Evolutionary conservation across 441 rosid genomes (phyloP).

Genomic region (Erodium texanum): DNA sequence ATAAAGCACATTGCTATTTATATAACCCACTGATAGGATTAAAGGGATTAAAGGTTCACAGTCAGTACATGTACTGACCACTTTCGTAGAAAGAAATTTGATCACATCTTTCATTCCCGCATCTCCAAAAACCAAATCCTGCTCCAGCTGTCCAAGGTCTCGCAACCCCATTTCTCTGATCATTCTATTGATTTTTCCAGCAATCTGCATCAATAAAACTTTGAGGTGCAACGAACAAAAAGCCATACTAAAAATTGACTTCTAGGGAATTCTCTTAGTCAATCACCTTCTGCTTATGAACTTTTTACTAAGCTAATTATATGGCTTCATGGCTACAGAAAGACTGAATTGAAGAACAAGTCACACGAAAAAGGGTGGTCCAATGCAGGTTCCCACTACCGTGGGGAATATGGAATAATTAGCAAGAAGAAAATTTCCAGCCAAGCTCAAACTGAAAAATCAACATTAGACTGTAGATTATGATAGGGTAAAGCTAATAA

Average conservation of each 20-base stretch:
- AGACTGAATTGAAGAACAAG: background rate
- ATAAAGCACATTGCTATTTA: background rate
- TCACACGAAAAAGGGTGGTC: background rate
- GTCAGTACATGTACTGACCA: conserved; percentile 61
- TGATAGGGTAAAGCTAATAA: background rate
- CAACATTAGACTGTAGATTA: background rate
- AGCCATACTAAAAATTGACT: background rate
- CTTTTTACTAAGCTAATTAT: background rate
- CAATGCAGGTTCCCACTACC: background rate
- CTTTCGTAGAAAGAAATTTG: conserved; percentile 42
- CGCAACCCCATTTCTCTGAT: conserved; percentile 74
- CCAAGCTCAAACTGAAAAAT: background rate
- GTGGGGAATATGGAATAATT: background rate
- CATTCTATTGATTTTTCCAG: conserved; percentile 69
- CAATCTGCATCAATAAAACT: conserved; percentile 38
- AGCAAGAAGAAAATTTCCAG: background rate
- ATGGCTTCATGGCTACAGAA: background rate
- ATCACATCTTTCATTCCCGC: conserved; percentile 85
- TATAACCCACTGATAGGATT: background rate
- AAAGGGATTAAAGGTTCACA: background rate
- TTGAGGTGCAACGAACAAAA: conserved; percentile 15
- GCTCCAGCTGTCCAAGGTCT: conserved; percentile 93
- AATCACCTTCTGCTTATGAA: background rate
- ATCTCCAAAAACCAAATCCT: conserved; percentile 97
- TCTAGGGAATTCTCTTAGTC: background rate